Evolutionary conservation across 2,329 filamentous ascomycete genomes (phyloP), one percentile per base, ranked within the genome.

Genomic region (Magnaporthales sp.): DNA sequence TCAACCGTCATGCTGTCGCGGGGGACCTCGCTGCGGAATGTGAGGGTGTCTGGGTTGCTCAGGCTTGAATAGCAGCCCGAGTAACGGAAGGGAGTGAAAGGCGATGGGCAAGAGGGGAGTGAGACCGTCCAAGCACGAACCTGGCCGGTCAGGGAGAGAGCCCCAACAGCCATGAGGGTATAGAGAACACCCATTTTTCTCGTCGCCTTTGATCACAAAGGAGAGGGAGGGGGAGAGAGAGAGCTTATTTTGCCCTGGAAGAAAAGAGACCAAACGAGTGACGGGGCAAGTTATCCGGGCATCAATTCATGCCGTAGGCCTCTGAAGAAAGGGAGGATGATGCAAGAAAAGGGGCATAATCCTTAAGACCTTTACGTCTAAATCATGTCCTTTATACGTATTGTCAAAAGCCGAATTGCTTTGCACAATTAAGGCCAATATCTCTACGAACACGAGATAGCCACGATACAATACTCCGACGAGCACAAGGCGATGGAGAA

Each of bases 71-170:
- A 84, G 74, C 82, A 84, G 62, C 82, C 82, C n/a, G 77, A 74
- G 71, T 79, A 80, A 66, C 80, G 76, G 68, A 80, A 84, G 1
- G 82, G 81, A 69, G 79, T 76, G 74, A 81, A 83, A 30, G 77
- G 72, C 15, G 76, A 73, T 5, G 78, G 71, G 70, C 82, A 84
- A 9, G 80, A 72, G 22, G 81, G 81, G 8, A 81, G 75, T 68
- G 81, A 76, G 61, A 78, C 71, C 70, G 80, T 78, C 75, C 75
- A 78, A 60, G 81, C 81, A 24, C 76, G 73, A 60, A 77, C 76
- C 65, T 71, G 69, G 30, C 74, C 73, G 66, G 77, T 70, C 68
- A 83, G 69, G 62, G 78, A 73, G 65, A 79, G 71, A 22, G 77
- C 77, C 73, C 76, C 78, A 67, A 77, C 69, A 63, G 77, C 70